A percentile compares a stretch with the other conserved stretches of the same genome.
Evolutionary conservation across 1,139 yeast species (phyloP).

Genomic region (Yamadazyma triangularis): DNA sequence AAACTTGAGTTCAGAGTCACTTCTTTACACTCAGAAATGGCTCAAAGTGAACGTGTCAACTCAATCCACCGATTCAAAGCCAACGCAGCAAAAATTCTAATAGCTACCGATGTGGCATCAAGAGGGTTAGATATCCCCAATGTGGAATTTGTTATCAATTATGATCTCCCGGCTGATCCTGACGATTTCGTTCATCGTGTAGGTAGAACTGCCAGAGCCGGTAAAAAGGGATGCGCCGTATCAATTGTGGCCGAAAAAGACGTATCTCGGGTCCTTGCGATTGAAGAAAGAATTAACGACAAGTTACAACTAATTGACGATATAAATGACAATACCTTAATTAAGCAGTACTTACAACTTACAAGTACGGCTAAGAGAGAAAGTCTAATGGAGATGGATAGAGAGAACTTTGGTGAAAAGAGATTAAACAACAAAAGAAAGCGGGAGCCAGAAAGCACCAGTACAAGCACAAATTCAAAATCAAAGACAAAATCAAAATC

Average conservation of each 20-base stretch:
- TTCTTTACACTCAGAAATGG: conserved; percentile 91
- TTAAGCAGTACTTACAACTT: conserved; percentile 61
- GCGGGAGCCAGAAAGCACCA: too few relatives aligned
- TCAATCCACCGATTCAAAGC: conserved; percentile 91
- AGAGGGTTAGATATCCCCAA: conserved; percentile 96
- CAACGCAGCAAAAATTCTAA: conserved; percentile 84
- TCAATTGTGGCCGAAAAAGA: conserved; percentile 85
- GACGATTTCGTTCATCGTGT: conserved; percentile 96
- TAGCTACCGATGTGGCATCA: conserved; percentile 95
- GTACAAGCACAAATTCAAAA: too few relatives aligned
- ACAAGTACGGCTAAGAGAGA: conserved; percentile 86
- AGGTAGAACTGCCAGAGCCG: conserved; percentile 99
- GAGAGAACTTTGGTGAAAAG: conserved; percentile 79
- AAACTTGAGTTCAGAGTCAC: conserved; percentile 77
- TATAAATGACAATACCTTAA: conserved; percentile 71
- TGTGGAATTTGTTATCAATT: conserved; percentile 85
- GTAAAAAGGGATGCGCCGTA: conserved; percentile 53
- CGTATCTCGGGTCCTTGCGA: conserved; percentile 72
- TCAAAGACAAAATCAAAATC: too few relatives aligned
- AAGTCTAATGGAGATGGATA: conserved; percentile 90
- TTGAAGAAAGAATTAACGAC: conserved; percentile 76
- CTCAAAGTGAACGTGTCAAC: conserved; percentile 85
- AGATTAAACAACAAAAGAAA: conserved; percentile 53
- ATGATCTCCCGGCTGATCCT: conserved; percentile 92
- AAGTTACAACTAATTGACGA: conserved; percentile 71